These are phyloP conservation scores for Lonicera japonica DNA, from an alignment of 129 eudicot species.

Conservation along the genomic window DNA sequence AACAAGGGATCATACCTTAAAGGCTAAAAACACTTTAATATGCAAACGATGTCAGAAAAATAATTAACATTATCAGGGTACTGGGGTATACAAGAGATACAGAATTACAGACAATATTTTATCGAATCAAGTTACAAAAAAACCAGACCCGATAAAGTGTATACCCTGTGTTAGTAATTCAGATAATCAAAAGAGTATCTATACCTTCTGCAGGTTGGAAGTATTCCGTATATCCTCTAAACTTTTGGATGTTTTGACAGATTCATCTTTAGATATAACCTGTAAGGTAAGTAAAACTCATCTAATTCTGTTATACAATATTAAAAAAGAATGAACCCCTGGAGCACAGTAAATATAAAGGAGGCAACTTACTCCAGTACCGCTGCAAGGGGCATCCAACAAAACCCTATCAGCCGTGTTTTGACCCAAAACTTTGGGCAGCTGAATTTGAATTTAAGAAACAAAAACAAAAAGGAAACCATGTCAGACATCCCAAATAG, in stretches of 20 bases:
- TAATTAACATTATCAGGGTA: background rate
- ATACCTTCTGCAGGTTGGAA: slow-evolving; percentile 90
- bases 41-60: background rate
- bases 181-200: background rate
- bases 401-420: slow-evolving; percentile 82
- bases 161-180: background rate
- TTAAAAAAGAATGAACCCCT: background rate
- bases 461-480: background rate
- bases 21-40: background rate
- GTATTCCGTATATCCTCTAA: slow-evolving; percentile 74
- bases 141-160: background rate
- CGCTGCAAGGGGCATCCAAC: slow-evolving; percentile 99
- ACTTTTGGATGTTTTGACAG: slow-evolving; percentile 85
- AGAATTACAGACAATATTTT: background rate
- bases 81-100: background rate
- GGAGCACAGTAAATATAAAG: background rate
- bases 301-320: background rate
- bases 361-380: slow-evolving; percentile 74
- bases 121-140: background rate
- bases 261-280: slow-evolving; percentile 98
- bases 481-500: slow-evolving; percentile 4
- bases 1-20: background rate
- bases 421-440: slow-evolving; percentile 79
- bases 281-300: slow-evolving; percentile 17
- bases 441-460: slow-evolving; percentile 31